phyloP scores from a whole-genome alignment of 805 yeast genomes.

The Citeromyces nyonsensis region DNA sequence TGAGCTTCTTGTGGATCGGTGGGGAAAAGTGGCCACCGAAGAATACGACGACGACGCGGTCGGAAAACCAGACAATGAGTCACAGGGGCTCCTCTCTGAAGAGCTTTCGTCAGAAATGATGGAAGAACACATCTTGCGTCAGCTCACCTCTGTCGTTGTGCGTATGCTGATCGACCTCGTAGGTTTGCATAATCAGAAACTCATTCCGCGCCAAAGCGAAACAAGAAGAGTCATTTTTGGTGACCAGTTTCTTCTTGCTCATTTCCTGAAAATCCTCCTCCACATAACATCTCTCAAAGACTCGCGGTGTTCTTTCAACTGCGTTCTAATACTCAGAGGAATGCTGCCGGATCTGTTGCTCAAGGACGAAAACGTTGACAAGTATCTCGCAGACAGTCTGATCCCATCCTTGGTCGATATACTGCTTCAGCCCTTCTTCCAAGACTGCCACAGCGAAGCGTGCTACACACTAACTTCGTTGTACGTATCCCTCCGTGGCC shows the following conservation, averaged over 20 bases:
- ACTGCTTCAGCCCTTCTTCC: constrained; percentile 58
- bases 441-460: constrained; percentile 83
- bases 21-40: constrained; percentile 57
- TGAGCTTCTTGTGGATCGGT: constrained; percentile 51
- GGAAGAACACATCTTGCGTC: constrained; percentile 90
- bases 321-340: constrained; percentile 66
- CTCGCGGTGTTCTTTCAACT: constrained; percentile 84
- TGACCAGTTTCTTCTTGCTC: constrained; percentile 55
- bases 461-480: constrained; percentile 76
- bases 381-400: constrained; percentile 45
- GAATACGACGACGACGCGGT: constrained; percentile 30
- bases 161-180: constrained; percentile 76
- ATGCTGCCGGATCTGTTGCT: constrained; percentile 54
- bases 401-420: constrained; percentile 57
- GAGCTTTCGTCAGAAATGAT: constrained; percentile 94
- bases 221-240: constrained; percentile 53
- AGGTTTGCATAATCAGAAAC: constrained; percentile 42
- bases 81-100: constrained; percentile 34
- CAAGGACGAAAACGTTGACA: constrained; percentile 64
- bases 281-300: constrained; percentile 76
- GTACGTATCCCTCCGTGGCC: constrained; percentile 57
- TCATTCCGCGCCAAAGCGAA: constrained; percentile 45
- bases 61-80: constrained; percentile 19
- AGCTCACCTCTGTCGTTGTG: constrained; percentile 83
- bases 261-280: constrained; percentile 58